phyloP scores from a whole-genome alignment of 1,139 yeast species.

The Hyphopichia fennica region DNA sequence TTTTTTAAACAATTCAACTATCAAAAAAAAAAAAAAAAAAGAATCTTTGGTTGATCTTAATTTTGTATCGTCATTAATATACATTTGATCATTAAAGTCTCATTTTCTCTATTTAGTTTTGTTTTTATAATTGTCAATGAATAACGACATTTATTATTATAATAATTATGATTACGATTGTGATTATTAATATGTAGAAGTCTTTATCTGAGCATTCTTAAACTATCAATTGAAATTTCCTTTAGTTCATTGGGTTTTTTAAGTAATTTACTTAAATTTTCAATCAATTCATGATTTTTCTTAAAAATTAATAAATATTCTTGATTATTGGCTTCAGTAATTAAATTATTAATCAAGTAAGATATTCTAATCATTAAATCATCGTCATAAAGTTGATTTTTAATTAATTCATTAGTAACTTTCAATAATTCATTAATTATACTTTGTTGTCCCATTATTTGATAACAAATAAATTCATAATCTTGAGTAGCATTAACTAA shows the following conservation, averaged over 20 bases:
- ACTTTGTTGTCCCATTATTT: slow-evolving; percentile 24
- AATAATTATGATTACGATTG: no score
- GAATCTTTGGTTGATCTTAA: no score
- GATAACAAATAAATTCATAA: slow-evolving; percentile 42
- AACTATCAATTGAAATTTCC: background rate
- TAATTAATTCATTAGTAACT: slow-evolving; percentile 24
- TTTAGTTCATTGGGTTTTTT: background rate
- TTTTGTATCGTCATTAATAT: no score
- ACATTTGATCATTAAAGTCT: no score
- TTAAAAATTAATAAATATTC: slow-evolving; percentile 1
- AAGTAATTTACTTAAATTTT: background rate
- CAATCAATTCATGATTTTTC: background rate
- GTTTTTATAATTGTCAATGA: background rate
- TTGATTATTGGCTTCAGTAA: slow-evolving; percentile 18
- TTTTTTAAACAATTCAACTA: no score
- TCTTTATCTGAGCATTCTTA: background rate
- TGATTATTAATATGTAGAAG: no score
- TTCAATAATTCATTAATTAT: slow-evolving; percentile 25
- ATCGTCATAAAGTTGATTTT: slow-evolving; percentile 24
- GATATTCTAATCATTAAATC: slow-evolving; percentile 37
- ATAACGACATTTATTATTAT: background rate
- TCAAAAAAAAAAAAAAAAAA: no score
- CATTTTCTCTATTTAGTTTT: no score
- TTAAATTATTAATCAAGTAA: slow-evolving; percentile 33
- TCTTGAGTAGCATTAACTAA: slow-evolving; percentile 52